Percentiles rank a stretch among this genome's conserved stretches.
Evolutionary conservation across 805 yeast species (phyloP).

Genomic region (Ogataea sp.): DNA sequence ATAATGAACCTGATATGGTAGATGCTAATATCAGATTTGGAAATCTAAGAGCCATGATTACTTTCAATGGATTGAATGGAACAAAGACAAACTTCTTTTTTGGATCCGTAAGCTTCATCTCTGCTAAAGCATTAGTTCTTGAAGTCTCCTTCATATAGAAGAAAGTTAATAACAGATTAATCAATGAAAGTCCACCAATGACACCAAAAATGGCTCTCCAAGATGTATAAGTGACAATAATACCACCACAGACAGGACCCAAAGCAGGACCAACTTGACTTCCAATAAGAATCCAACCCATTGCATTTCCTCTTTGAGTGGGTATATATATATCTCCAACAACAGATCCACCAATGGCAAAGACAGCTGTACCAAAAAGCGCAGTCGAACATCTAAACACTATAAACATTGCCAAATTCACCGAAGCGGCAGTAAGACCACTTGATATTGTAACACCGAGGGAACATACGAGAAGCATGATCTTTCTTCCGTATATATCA

Average conservation of each 20-base stretch:
- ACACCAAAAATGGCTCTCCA: constrained; percentile 51
- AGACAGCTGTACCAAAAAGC: constrained; percentile 46
- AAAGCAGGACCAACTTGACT: constrained; percentile 47
- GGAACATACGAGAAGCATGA: constrained; percentile 34
- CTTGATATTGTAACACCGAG: constrained; percentile 17
- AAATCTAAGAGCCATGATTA: constrained; percentile 33
- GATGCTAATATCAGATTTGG: constrained; percentile 38
- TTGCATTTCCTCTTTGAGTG: constrained; percentile 40
- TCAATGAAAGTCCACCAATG: constrained; percentile 35
- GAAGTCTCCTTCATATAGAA: constrained; percentile 41
- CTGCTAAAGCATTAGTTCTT: constrained; percentile 21
- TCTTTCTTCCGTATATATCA: constrained; percentile 44
- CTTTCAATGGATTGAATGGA: constrained; percentile 37
- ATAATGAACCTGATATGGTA: constrained; percentile 29
- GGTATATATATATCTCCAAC: constrained; percentile 45
- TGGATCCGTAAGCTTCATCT: constrained; percentile 16
- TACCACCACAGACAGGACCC: constrained; percentile 47
- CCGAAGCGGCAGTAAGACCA: constrained; percentile 32
- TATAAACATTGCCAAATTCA: constrained; percentile 45
- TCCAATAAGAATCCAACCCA: constrained; percentile 41
- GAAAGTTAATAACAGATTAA: constrained; percentile 24
- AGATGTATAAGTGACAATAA: constrained; percentile 38
- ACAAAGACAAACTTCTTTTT: constrained; percentile 33
- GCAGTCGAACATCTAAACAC: constrained; percentile 44
- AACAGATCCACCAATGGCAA: constrained; percentile 43